phyloP scores from a whole-genome alignment of 331 rosid genomes.

The Stylosanthes scabra region DNA sequence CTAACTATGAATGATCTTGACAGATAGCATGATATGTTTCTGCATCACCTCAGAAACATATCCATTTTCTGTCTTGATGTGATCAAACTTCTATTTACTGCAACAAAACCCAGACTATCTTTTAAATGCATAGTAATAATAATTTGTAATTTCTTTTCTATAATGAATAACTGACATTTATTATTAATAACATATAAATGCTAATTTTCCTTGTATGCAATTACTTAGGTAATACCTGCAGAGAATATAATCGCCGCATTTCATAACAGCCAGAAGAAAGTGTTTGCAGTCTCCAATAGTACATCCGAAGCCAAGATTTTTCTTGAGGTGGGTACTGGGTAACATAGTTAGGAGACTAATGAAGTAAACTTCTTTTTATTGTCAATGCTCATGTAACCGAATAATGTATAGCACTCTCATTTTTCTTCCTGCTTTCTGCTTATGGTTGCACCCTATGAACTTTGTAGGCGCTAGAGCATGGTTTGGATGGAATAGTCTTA shows the following conservation, averaged over 20 bases:
- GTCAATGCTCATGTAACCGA: background rate
- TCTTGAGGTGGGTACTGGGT: constrained; percentile 88
- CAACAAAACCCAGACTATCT: constrained; percentile 21
- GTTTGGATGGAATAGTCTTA: constrained; percentile 88
- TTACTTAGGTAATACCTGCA: constrained; percentile 78
- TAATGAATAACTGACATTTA: constrained; percentile 7
- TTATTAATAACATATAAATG: constrained; percentile 16
- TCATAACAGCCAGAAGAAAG: constrained; percentile 72
- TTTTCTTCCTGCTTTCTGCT: constrained; percentile 8
- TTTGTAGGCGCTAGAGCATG: constrained; percentile 83
- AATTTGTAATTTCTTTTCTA: background rate
- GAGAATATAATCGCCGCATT: constrained; percentile 90
- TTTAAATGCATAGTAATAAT: background rate
- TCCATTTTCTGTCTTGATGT: constrained; percentile 15
- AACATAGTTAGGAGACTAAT: background rate
- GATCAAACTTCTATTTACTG: constrained; percentile 10
- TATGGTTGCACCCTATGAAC: constrained; percentile 27
- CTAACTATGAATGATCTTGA: no score
- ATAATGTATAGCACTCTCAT: background rate
- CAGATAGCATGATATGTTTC: constrained; percentile 20
- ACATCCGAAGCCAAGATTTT: constrained; percentile 73
- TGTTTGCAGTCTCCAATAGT: constrained; percentile 67
- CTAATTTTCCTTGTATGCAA: constrained; percentile 28
- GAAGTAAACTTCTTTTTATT: background rate
- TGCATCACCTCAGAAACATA: constrained; percentile 14